Evolutionary conservation across 2,329 filamentous ascomycete species (phyloP).

Genomic region (Beauveria varroae): DNA sequence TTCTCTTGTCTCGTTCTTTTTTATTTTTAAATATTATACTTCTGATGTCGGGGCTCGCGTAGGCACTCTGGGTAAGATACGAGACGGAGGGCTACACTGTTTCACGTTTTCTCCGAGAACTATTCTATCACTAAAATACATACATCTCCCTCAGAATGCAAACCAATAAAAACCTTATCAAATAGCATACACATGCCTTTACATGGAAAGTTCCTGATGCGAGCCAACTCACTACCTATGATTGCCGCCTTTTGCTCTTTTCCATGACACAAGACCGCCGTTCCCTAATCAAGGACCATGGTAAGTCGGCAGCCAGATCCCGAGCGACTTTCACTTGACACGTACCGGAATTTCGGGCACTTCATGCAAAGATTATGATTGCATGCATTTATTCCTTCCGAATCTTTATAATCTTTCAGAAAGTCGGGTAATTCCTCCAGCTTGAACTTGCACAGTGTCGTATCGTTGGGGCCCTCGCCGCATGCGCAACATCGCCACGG

Average conservation of each 20-base stretch:
- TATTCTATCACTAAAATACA: too few relatives aligned
- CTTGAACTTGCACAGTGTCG: neutral
- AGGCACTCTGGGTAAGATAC: too few relatives aligned
- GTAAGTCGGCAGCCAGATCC: neutral
- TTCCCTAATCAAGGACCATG: neutral
- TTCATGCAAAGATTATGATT: conserved; percentile 1
- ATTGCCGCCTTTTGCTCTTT: neutral
- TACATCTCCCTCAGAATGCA: too few relatives aligned
- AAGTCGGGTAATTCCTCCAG: neutral
- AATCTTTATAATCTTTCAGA: neutral
- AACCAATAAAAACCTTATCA: too few relatives aligned
- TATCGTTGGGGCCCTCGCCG: neutral
- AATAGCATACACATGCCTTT: too few relatives aligned
- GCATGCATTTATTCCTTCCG: neutral
- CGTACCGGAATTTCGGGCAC: conserved; percentile 1
- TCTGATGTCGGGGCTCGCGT: too few relatives aligned
- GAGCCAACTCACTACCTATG: too few relatives aligned
- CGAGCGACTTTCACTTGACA: neutral
- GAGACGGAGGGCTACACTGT: too few relatives aligned
- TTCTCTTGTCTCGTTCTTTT: too few relatives aligned
- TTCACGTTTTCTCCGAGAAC: too few relatives aligned
- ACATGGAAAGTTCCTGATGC: too few relatives aligned
- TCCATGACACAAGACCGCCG: neutral
- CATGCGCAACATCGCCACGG: conserved; percentile 2
- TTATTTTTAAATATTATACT: too few relatives aligned